These are phyloP conservation scores for Hygrophila difformis DNA, from an alignment of 257 asterid genomes.

Conservation along the genomic window DNA sequence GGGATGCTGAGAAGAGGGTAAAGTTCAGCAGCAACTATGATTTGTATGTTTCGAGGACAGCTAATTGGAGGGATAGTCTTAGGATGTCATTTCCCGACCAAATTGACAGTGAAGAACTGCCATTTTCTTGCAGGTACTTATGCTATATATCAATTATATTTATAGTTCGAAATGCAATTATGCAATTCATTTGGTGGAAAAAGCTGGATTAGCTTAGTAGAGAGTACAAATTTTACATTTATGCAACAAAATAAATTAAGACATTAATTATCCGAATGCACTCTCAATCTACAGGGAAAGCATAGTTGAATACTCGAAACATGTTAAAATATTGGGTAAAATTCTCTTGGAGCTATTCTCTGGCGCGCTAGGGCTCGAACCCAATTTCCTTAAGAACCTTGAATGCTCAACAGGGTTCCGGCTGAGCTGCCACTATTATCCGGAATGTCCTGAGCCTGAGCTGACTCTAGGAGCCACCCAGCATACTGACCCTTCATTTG, in stretches of 20 bases:
- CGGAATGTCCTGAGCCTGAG: slow-evolving; percentile 36
- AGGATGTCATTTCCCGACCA: slow-evolving; percentile 15
- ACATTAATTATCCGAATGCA: too few species aligned
- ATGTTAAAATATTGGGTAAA: slow-evolving; percentile 15
- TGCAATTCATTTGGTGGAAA: too few species aligned
- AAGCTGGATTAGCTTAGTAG: too few species aligned
- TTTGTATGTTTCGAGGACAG: slow-evolving; percentile 27
- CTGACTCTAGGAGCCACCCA: slow-evolving; percentile 24
- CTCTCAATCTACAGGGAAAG: slow-evolving; percentile 26
- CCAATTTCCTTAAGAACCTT: slow-evolving; percentile 18
- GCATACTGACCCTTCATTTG: slow-evolving; percentile 33
- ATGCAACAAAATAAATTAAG: too few species aligned
- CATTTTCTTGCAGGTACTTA: slow-evolving; percentile 37
- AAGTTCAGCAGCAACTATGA: slow-evolving; percentile 28
- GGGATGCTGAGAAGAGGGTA: slow-evolving; percentile 27
- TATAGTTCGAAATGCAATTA: too few species aligned
- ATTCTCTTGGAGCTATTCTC: slow-evolving; percentile 25
- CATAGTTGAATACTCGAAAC: slow-evolving; percentile 17
- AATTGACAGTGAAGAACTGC: slow-evolving; percentile 25
- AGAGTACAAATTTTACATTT: too few species aligned
- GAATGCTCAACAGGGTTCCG: slow-evolving; percentile 21
- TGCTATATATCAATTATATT: too few species aligned
- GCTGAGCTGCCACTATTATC: slow-evolving; percentile 26
- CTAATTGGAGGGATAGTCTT: slow-evolving; percentile 66
- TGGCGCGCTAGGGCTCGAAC: slow-evolving; percentile 29